phyloP scores from a whole-genome alignment of 257 asterid species.

The Solanum dulcamara region DNA sequence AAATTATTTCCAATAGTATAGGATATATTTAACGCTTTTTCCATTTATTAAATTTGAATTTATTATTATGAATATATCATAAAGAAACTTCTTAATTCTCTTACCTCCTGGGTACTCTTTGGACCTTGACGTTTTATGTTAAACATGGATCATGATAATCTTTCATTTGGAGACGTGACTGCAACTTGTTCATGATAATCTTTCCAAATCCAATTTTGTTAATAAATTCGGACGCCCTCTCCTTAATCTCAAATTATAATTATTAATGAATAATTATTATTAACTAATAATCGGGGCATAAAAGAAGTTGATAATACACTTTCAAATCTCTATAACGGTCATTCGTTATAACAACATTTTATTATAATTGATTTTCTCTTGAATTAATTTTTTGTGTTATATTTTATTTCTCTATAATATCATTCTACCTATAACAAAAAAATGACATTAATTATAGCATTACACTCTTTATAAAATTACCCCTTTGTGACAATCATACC shows the following conservation, averaged over 20 bases:
- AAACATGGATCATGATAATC: neutral
- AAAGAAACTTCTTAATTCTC: neutral
- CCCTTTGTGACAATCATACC: no score
- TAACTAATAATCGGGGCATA: no score
- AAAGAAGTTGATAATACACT: no score
- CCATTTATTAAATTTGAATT: no score
- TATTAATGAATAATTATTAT: neutral
- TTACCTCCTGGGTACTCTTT: neutral
- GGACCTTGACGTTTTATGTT: neutral
- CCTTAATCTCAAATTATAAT: neutral
- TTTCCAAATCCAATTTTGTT: neutral
- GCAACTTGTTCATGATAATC: neutral
- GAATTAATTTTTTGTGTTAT: no score
- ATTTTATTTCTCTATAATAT: no score
- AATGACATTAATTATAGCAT: no score
- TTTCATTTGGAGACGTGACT: neutral
- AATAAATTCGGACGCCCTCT: neutral
- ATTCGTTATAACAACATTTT: no score
- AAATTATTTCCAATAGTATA: no score
- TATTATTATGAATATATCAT: neutral
- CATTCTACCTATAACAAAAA: neutral
- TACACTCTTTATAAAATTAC: no score
- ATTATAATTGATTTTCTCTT: neutral
- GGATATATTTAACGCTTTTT: no score
- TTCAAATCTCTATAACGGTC: neutral